A percentile compares a stretch with the other conserved stretches of the same genome.
phyloP scores from a whole-genome alignment of 83 land plant genomes.

The Thuja plicata region DNA sequence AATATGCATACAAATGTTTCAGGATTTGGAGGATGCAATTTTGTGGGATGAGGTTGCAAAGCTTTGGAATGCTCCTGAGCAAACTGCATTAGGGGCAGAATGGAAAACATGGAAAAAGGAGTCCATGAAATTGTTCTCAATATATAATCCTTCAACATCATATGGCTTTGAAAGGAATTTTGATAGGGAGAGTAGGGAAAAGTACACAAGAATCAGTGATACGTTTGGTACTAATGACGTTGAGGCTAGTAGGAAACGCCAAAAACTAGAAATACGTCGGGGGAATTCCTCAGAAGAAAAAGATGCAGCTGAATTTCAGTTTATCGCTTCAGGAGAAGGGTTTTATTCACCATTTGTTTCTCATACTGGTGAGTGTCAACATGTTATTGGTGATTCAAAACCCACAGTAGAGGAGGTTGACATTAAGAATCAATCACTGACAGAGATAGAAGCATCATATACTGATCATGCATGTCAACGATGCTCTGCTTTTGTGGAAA shows the following conservation, averaged over 20 bases:
- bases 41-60: constrained; percentile 58
- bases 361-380: constrained; percentile 25
- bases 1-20: constrained; percentile 7
- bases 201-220: constrained; percentile 16
- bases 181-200: constrained; percentile 8
- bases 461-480: constrained; percentile 20
- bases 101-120: constrained; percentile 77
- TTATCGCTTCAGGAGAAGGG: not conserved
- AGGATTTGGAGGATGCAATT: constrained; percentile 61
- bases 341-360: constrained; percentile 26
- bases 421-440: constrained; percentile 7
- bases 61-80: constrained; percentile 40
- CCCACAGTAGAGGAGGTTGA: constrained; percentile 14
- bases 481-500: constrained; percentile 60
- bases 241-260: constrained; percentile 53
- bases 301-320: not conserved
- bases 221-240: constrained; percentile 5
- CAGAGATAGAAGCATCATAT: not conserved
- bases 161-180: constrained; percentile 21
- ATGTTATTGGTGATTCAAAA: constrained; percentile 17
- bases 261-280: constrained; percentile 72
- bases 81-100: constrained; percentile 44
- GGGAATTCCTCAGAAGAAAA: constrained; percentile 4
- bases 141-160: constrained; percentile 20
- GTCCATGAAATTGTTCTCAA: constrained; percentile 43